Evolutionary conservation across 345 rosid species (phyloP), one percentile per base, ranked within the genome.

Genomic region (Syzygium oleosum): DNA sequence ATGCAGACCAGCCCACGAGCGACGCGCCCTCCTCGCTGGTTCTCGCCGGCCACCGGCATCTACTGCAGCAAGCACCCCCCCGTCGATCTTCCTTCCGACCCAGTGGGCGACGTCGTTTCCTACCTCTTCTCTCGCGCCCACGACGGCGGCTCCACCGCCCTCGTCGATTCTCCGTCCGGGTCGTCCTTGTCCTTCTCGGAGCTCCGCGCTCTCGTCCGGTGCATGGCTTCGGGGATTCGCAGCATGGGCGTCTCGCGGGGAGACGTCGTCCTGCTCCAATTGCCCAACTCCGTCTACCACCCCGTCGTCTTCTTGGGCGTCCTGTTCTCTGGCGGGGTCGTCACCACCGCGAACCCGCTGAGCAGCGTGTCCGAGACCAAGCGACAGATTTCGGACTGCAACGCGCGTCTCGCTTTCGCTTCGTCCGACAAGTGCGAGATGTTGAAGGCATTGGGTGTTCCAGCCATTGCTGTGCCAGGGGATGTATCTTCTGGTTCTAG

Each of bases 221-320:
- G 94, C 85, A 59, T 94, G 77, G 98, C 97, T 86, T 89, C 92
- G 59, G 94, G 93, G 85, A 91, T 97, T 58, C 94, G 91, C 85
- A 87, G 85, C 56, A 29, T 91, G 38, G 97, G 98, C 52, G 63
- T 96, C 55, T 89, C 87, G 5, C 91, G 91, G 90, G 97, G 98
- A 87, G 96, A 97, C 59, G 94, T 93, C 49, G 96, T 97, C 27
- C 89, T 95, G 78, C 91, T 96, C 88, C 85, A 95, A 84, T 86
- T 95, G 88, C 98, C 98, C 52, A 97, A 96, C 88, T 94, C 97
- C 56, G 85, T 95, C 84, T 90, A 93, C 89, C 93, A 92, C 51
- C 99, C 98, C 1, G 6, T 95, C 29, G 85, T 94, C 58, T 94
- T 95, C 90, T 88, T 96, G 85, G 95, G 94, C 14, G 90, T 92